Conservation (phyloP, 768 basidiomycete species). For the Leccinum rimulosum region DNA sequence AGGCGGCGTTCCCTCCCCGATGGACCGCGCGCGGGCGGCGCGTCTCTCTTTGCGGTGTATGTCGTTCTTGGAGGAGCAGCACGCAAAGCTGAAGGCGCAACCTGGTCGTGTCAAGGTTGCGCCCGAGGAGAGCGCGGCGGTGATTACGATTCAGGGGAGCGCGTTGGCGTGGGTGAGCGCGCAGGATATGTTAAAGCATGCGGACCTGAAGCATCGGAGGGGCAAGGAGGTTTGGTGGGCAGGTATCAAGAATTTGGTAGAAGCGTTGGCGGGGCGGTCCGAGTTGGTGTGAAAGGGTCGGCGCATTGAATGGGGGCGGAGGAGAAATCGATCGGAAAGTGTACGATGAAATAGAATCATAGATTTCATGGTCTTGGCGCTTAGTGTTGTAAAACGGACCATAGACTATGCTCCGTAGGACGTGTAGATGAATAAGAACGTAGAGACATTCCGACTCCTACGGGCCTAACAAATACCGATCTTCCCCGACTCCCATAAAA, state of each 20-base stretch:
- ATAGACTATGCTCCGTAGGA: too few species aligned
- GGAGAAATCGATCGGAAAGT: neutral
- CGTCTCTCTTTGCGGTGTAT: constrained; percentile 91
- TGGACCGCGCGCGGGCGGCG: constrained; percentile 88
- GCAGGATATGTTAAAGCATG: constrained; percentile 76
- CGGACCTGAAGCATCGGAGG: constrained; percentile 88
- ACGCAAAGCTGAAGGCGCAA: constrained; percentile 51
- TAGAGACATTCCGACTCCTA: too few species aligned
- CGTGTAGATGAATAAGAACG: too few species aligned
- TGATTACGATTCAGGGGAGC: constrained; percentile 89
- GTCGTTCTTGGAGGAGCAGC: constrained; percentile 88
- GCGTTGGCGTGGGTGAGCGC: constrained; percentile 81
- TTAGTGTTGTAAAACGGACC: too few species aligned
- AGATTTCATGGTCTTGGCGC: neutral
- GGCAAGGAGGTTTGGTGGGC: constrained; percentile 83
- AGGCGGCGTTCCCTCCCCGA: constrained; percentile 92
- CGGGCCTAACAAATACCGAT: too few species aligned
- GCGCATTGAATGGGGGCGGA: neutral
- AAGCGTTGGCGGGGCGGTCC: constrained; percentile 66
- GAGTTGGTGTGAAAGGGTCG: constrained; percentile 42
- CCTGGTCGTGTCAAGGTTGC: constrained; percentile 54
- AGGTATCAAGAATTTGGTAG: constrained; percentile 63
- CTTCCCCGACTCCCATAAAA: too few species aligned
- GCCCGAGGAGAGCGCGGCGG: constrained; percentile 67
- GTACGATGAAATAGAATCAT: neutral